phyloP scores from a whole-genome alignment of 495 filamentous ascomycete species.

The Lichenothelia convexa region DNA sequence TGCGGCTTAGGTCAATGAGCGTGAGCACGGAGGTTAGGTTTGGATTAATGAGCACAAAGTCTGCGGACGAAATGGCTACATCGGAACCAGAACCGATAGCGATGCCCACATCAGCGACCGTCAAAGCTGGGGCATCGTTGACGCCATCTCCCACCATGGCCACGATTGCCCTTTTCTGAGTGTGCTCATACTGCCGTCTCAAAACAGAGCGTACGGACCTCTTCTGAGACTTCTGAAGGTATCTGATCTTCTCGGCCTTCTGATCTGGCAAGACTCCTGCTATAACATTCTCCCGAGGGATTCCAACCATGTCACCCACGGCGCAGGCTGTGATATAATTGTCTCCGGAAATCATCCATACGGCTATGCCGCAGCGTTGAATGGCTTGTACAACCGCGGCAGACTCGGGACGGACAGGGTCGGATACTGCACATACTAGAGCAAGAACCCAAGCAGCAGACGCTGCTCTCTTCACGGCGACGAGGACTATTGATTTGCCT shows the following conservation, averaged over 20 bases:
- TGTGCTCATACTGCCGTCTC: not conserved
- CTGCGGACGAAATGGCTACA: conserved; percentile 62
- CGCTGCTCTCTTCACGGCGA: not conserved
- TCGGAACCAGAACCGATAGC: conserved; percentile 73
- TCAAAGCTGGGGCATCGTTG: conserved; percentile 73
- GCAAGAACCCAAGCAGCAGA: conserved; percentile 9
- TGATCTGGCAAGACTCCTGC: conserved; percentile 72
- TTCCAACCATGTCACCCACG: conserved; percentile 60
- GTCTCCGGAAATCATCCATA: conserved; percentile 92
- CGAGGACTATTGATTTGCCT: conserved; percentile 15
- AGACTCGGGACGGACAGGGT: conserved; percentile 67
- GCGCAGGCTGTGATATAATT: conserved; percentile 46
- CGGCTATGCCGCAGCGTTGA: conserved; percentile 41
- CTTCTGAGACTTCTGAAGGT: conserved; percentile 38
- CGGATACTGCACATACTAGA: conserved; percentile 23
- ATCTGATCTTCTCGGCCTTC: conserved; percentile 70
- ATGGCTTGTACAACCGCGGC: conserved; percentile 46
- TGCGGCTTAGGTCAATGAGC: conserved; percentile 47
- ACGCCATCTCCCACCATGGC: conserved; percentile 71
- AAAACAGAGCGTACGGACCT: not conserved
- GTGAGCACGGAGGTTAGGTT: conserved; percentile 52
- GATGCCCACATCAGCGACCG: conserved; percentile 64
- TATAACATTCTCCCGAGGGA: conserved; percentile 56
- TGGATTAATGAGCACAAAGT: conserved; percentile 69
- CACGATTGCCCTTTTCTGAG: conserved; percentile 21